These are phyloP conservation scores for Xylaria bambusicola DNA, from an alignment of 495 filamentous ascomycete genomes.

Conservation along the genomic window DNA sequence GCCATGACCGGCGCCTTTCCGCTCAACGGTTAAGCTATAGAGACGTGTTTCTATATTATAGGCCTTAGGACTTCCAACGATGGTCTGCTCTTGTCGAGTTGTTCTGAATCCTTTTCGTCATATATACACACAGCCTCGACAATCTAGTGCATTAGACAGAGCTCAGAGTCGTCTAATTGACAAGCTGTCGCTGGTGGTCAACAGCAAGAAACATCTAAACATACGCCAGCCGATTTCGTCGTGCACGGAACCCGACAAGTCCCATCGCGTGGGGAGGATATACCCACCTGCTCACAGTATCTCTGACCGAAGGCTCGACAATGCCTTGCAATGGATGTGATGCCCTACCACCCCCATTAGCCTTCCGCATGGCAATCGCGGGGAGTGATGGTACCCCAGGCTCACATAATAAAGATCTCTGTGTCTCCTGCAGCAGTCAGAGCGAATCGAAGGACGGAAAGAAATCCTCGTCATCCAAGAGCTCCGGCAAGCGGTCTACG, in stretches of 20 bases:
- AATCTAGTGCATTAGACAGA: too few relatives aligned
- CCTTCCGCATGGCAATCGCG: slow-evolving; percentile 9
- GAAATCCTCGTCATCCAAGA: background rate
- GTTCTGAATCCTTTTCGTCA: background rate
- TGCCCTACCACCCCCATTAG: slow-evolving; percentile 16
- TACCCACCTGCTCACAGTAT: background rate
- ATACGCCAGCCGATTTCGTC: background rate
- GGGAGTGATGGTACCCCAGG: slow-evolving; percentile 1
- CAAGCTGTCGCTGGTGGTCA: too few relatives aligned
- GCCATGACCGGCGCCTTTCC: too few relatives aligned
- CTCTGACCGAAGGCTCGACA: background rate
- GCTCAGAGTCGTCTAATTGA: background rate
- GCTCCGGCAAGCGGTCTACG: background rate
- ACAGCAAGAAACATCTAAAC: background rate
- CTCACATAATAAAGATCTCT: slow-evolving; percentile 15
- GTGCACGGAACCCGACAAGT: background rate
- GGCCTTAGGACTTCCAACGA: background rate
- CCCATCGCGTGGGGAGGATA: background rate
- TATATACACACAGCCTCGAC: background rate
- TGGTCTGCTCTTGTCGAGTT: background rate
- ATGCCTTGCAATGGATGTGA: slow-evolving; percentile 17
- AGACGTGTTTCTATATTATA: background rate
- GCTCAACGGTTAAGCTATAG: too few relatives aligned
- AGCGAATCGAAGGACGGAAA: background rate
- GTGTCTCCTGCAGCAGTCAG: background rate